These are phyloP conservation scores for Alternaria brassicae DNA, from an alignment of 2,329 filamentous ascomycete genomes.

Conservation along the genomic window DNA sequence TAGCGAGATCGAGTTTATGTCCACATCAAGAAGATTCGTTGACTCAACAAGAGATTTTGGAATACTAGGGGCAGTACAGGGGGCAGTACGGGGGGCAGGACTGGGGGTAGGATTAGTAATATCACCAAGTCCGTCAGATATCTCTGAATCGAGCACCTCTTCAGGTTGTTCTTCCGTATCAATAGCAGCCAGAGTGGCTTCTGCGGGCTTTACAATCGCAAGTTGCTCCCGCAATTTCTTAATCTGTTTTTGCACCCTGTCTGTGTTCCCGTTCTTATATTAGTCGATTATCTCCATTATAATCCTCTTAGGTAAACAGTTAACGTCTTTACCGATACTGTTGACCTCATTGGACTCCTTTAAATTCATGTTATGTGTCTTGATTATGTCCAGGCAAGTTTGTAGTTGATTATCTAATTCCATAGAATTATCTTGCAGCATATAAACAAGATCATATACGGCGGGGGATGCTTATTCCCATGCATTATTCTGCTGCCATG, in stretches of 20 bases:
- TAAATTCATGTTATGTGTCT: background rate
- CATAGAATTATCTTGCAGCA: background rate
- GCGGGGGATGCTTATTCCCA: background rate
- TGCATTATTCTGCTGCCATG: background rate
- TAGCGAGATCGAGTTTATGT: background rate
- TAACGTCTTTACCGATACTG: background rate
- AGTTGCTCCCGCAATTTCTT: background rate
- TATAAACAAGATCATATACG: background rate
- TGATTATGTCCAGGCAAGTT: background rate
- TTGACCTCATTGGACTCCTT: background rate
- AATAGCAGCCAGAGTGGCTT: background rate
- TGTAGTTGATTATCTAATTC: background rate
- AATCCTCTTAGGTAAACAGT: background rate
- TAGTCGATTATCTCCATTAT: background rate
- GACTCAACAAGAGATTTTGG: background rate
- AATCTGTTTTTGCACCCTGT: background rate
- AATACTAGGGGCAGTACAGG: background rate
- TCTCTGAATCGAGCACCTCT: background rate
- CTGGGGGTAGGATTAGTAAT: background rate
- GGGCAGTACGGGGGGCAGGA: background rate
- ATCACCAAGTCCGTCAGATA: background rate
- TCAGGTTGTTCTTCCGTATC: background rate
- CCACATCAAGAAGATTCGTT: background rate
- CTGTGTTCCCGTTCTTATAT: background rate
- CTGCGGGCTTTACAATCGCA: background rate